phyloP scores from a whole-genome alignment of 2,329 filamentous ascomycete genomes.

The Simplicillium aogashimaense region DNA sequence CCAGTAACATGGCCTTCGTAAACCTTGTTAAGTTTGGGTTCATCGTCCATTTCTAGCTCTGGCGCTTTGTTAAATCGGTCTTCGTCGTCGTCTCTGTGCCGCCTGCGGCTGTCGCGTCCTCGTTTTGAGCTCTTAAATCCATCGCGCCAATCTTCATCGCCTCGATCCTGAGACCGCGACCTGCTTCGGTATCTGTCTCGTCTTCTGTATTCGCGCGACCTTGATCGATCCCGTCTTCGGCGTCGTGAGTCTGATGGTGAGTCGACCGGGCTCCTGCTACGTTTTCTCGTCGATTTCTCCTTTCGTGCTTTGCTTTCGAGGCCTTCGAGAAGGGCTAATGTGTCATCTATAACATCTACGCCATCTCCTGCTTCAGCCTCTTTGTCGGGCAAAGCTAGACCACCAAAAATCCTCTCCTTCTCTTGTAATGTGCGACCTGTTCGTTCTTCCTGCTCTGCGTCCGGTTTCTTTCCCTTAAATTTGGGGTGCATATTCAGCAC shows the following conservation, averaged over 20 bases:
- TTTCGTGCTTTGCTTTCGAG: slow-evolving; percentile 58
- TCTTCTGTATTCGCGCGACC: slow-evolving; percentile 29
- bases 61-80: slow-evolving; percentile 57
- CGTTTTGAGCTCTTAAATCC: slow-evolving; percentile 19
- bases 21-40: slow-evolving; percentile 72
- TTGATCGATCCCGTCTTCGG: slow-evolving; percentile 28
- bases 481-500: slow-evolving; percentile 86
- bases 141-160: slow-evolving; percentile 36
- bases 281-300: slow-evolving; percentile 39
- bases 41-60: slow-evolving; percentile 67
- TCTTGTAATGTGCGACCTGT: slow-evolving; percentile 45
- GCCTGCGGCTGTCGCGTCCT: slow-evolving; percentile 25
- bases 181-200: slow-evolving; percentile 24
- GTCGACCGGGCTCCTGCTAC: slow-evolving; percentile 49
- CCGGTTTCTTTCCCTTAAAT: slow-evolving; percentile 52
- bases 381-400: slow-evolving; percentile 77
- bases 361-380: slow-evolving; percentile 28
- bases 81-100: slow-evolving; percentile 32
- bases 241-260: slow-evolving; percentile 23
- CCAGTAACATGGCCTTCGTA: slow-evolving; percentile 87
- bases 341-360: slow-evolving; percentile 76
- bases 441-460: slow-evolving; percentile 27
- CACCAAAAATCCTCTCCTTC: slow-evolving; percentile 84
- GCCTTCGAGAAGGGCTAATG: slow-evolving; percentile 81
- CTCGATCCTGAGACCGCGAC: slow-evolving; percentile 26